Evolutionary conservation across 129 eudicot genomes (phyloP).

Genomic region (Erigeron canadensis): DNA sequence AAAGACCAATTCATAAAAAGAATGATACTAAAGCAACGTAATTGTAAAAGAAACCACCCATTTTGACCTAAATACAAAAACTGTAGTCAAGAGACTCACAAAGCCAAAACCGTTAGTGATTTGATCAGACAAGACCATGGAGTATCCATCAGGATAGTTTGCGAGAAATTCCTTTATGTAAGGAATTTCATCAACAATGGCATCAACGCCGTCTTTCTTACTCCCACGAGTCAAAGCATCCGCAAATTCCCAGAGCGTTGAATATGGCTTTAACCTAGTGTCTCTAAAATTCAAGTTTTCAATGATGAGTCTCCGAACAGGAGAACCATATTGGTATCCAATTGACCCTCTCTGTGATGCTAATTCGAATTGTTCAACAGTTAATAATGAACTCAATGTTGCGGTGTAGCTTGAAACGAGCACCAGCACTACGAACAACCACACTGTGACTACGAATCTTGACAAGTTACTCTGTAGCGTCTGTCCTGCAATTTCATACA

Average conservation of each 20-base stretch:
- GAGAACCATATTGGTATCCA: conserved; percentile 13
- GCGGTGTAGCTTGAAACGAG: conserved; percentile 62
- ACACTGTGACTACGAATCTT: conserved; percentile 37
- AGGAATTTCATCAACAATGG: conserved; percentile 15
- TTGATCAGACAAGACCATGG: conserved; percentile 22
- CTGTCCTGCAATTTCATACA: conserved; percentile 32
- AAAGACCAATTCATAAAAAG: too few species aligned
- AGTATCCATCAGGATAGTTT: conserved; percentile 26
- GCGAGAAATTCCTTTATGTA: conserved; percentile 34
- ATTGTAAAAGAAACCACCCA: too few species aligned
- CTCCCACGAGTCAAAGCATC: conserved; percentile 39
- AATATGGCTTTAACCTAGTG: not conserved
- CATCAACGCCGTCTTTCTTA: conserved; percentile 12
- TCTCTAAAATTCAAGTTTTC: conserved; percentile 18
- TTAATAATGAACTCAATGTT: conserved; percentile 49
- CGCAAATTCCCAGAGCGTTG: conserved; percentile 27
- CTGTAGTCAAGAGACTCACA: conserved; percentile 26
- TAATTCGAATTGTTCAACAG: conserved; percentile 44
- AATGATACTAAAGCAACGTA: too few species aligned
- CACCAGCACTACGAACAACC: conserved; percentile 53
- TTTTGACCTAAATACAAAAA: not conserved
- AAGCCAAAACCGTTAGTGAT: conserved; percentile 44
- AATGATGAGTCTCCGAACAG: not conserved
- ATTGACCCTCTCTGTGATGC: conserved; percentile 21
- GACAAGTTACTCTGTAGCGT: conserved; percentile 44